phyloP scores from a whole-genome alignment of 2,329 filamentous ascomycete species.

The Chaetomium globosum region DNA sequence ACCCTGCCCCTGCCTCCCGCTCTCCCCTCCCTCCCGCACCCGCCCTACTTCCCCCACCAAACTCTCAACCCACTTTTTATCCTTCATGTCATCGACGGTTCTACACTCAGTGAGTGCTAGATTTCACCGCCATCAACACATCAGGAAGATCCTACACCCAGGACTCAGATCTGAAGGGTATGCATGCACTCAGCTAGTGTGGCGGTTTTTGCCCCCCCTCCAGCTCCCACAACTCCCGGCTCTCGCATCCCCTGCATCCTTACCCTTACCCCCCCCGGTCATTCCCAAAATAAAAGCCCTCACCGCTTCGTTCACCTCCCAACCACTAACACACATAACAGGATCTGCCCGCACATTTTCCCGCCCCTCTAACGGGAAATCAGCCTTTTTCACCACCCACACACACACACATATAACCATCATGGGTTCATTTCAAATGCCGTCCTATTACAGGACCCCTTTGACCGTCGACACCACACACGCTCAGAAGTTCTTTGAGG shows the following conservation, averaged over 20 bases:
- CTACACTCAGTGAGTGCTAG: conserved; percentile 17
- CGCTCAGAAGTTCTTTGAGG: conserved; percentile 61
- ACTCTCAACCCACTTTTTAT: conserved; percentile 29
- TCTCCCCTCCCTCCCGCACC: conserved; percentile 25
- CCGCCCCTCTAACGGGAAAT: conserved; percentile 13
- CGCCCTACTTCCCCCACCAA: conserved; percentile 25
- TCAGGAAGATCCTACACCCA: conserved; percentile 10
- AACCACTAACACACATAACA: conserved; percentile 38
- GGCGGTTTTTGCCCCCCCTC: conserved; percentile 4
- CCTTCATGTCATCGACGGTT: conserved; percentile 13
- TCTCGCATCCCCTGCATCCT: conserved; percentile 24
- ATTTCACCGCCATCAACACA: conserved; percentile 9
- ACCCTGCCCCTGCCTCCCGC: conserved; percentile 29
- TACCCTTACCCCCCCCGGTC: conserved; percentile 25
- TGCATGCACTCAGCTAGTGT: conserved; percentile 7
- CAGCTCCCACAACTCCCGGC: conserved; percentile 5
- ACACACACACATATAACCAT: conserved; percentile 35
- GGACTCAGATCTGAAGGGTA: conserved; percentile 24
- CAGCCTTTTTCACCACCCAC: conserved; percentile 24
- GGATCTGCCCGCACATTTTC: conserved; percentile 34
- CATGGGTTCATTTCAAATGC: conserved; percentile 59
- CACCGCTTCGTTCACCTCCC: conserved; percentile 35
- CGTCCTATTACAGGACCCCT: conserved; percentile 54
- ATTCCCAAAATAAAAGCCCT: conserved; percentile 37
- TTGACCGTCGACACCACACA: conserved; percentile 58